Base-by-base conservation (phyloP, 208 protist genomes). In the Kentomonas sorsogonicus region DNA sequence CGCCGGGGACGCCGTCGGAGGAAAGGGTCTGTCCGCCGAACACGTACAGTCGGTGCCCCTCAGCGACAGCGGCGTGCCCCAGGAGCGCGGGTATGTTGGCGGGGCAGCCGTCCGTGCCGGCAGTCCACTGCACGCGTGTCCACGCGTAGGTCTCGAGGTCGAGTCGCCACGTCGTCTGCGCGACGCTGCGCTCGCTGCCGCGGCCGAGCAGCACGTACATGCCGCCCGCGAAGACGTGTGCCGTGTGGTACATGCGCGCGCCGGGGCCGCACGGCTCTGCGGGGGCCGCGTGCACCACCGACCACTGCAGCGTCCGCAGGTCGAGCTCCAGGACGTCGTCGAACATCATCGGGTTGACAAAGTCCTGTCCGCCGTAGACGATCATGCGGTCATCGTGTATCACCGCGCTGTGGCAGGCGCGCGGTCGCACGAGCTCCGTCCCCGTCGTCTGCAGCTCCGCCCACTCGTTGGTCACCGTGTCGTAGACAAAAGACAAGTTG, bases 191-290 rank as follows among this genome's bases (percentile, higher is more conserved):
- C 5, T 41, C 60, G 46, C 50, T 27, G 26, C 45, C 57, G 25
- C 77, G 55, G 13, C 88, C 88, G 70, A 92, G 77, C 22, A 91
- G 22, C 6, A 92, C 78, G 43, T 91, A 95, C 88, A 95, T 95
- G 48, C 64, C 60, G 57, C 79, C 66, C 5, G 52, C 45, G 44
- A 77, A 66, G 9, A 89, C 68, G 47, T 88, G 79, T 1, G 84
- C 81, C 45, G 68, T 76, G 74, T 95, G 88, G 31, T 89, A 58
- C 15, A 63, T 61, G 22, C 88, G 72, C 31, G 76, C 77, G 2
- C 88, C 88, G 15, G 88, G 88, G 3, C 83, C 82, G 4, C 85
- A 71, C 2, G 84, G 79, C 44, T 64, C 68, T 2, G 53, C 40
- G 25, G 79, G 77, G 0, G 78, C 83, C 18, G 46, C 46, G 30